These are phyloP conservation scores for Peribolospora baueri DNA, from an alignment of 768 basidiomycete genomes.

Conservation along the genomic window DNA sequence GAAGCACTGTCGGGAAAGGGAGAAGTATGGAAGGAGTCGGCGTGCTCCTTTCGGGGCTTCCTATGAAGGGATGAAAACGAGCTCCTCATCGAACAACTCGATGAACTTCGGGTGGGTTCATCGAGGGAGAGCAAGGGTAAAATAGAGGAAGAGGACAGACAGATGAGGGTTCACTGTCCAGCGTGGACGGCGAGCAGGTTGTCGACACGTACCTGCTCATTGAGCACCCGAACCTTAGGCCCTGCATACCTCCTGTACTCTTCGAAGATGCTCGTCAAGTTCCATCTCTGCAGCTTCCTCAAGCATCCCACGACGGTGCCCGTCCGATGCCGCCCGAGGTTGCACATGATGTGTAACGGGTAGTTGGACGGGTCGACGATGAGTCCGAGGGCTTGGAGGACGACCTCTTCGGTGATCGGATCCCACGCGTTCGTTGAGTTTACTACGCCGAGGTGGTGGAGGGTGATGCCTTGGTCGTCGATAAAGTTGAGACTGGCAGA, in stretches of 20 bases:
- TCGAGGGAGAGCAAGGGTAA: not conserved
- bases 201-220: constrained; percentile 18
- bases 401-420: constrained; percentile 19
- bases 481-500: constrained; percentile 13
- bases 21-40: too few relatives aligned
- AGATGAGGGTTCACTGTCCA: not conserved
- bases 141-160: not conserved
- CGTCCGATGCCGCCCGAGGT: constrained; percentile 19
- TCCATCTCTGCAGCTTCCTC: constrained; percentile 20
- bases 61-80: constrained; percentile 12
- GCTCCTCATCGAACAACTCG: constrained; percentile 21
- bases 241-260: constrained; percentile 21
- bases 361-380: constrained; percentile 18
- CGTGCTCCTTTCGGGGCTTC: too few relatives aligned
- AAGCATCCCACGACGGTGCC: constrained; percentile 20
- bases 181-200: not conserved
- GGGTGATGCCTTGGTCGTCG: constrained; percentile 16
- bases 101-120: constrained; percentile 17
- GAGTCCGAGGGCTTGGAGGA: constrained; percentile 19
- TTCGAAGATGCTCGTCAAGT: constrained; percentile 18
- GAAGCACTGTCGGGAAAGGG: too few relatives aligned
- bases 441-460: constrained; percentile 16
- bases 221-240: constrained; percentile 19
- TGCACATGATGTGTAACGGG: constrained; percentile 20
- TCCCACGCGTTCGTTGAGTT: constrained; percentile 8